These are phyloP conservation scores for Metschnikowia hibisci DNA, from an alignment of 805 yeast genomes.

Conservation along the genomic window DNA sequence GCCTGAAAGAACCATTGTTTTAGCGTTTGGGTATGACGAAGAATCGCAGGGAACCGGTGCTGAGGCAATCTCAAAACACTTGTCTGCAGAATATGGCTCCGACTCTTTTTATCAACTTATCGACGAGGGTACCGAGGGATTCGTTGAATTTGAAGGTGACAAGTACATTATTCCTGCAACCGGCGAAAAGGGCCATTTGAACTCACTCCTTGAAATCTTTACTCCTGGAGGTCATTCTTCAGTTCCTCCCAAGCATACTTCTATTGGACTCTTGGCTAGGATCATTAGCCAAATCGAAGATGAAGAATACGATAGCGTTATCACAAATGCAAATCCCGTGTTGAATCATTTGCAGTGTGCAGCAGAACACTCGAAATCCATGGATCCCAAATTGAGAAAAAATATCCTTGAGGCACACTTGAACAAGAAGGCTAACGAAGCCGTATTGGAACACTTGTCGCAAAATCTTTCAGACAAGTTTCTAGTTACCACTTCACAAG, in stretches of 20 bases:
- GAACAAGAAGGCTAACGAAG: slow-evolving; percentile 33
- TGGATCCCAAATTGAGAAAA: slow-evolving; percentile 30
- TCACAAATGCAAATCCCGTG: slow-evolving; percentile 43
- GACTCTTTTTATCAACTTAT: slow-evolving; percentile 42
- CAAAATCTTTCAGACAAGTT: slow-evolving; percentile 27
- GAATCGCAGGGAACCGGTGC: slow-evolving; percentile 44
- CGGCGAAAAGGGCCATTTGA: slow-evolving; percentile 47
- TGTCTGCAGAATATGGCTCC: slow-evolving; percentile 37
- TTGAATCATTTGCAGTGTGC: slow-evolving; percentile 42
- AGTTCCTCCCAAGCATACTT: slow-evolving; percentile 46
- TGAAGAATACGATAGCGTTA: slow-evolving; percentile 31
- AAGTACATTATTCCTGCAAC: slow-evolving; percentile 33
- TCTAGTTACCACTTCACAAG: slow-evolving; percentile 45
- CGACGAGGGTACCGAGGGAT: slow-evolving; percentile 36
- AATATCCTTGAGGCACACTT: slow-evolving; percentile 37
- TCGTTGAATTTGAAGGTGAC: slow-evolving; percentile 24
- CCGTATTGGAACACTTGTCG: slow-evolving; percentile 33
- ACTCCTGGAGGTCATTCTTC: slow-evolving; percentile 53
- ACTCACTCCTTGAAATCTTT: slow-evolving; percentile 37
- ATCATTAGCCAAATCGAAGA: slow-evolving; percentile 38
- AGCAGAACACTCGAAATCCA: slow-evolving; percentile 40
- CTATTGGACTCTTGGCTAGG: slow-evolving; percentile 45
- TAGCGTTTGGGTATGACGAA: slow-evolving; percentile 52
- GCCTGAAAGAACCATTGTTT: slow-evolving; percentile 42
- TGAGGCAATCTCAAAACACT: slow-evolving; percentile 28